Evolutionary conservation across 345 rosid species (phyloP).

Genomic region (Sapria himalayana): DNA sequence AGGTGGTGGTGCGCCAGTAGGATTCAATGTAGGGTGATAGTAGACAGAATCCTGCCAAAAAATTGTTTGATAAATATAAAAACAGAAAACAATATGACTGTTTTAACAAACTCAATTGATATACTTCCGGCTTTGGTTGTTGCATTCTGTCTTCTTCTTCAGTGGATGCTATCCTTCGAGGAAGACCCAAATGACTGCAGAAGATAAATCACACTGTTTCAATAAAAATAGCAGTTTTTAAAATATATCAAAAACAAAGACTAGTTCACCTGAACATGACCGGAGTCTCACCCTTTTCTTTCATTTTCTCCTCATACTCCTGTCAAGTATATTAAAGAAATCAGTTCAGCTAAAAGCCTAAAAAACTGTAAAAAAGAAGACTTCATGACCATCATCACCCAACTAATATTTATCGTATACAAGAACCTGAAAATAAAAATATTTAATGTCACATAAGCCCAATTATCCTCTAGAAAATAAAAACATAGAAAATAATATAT

Average conservation of each 20-base stretch:
- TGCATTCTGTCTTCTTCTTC: conserved; percentile 75
- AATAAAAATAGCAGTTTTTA: conserved; percentile 8
- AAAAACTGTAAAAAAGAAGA: no score
- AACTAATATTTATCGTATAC: no score
- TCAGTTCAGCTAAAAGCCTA: no score
- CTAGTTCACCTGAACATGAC: conserved; percentile 78
- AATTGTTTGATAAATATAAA: conserved; percentile 1
- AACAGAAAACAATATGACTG: conserved; percentile 3
- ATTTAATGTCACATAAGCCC: no score
- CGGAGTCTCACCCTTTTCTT: conserved; percentile 84
- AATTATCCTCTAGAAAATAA: no score
- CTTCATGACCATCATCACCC: no score
- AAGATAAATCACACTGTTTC: conserved; percentile 12
- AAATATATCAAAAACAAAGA: conserved; percentile 3
- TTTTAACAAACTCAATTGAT: conserved; percentile 8
- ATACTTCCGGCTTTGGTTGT: conserved; percentile 86
- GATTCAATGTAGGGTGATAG: conserved; percentile 88
- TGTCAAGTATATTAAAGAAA: conserved; percentile 10
- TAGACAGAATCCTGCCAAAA: conserved; percentile 79
- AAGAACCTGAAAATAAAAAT: no score
- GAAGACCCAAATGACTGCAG: conserved; percentile 81
- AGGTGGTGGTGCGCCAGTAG: conserved; percentile 96
- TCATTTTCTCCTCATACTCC: conserved; percentile 88
- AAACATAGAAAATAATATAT: no score
- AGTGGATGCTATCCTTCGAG: conserved; percentile 46